Base-by-base conservation (phyloP, 108 stramenopile genomes). In the Fragilariopsis cylindrus region DNA sequence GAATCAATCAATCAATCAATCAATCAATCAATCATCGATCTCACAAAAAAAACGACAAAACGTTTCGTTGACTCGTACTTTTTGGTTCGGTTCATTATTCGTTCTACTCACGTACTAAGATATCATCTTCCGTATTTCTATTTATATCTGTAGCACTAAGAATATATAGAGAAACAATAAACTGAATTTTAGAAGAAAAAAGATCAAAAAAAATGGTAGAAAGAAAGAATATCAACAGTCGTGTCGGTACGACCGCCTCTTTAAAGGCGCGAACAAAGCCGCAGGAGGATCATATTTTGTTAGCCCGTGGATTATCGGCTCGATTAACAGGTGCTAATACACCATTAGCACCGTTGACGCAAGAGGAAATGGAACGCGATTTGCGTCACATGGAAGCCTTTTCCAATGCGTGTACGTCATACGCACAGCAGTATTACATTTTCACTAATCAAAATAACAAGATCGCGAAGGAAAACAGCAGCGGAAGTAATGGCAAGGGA, bases 331-430 rank as follows among this genome's bases (percentile, higher is more conserved):
- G 90, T 49, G 77, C 87, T 64, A 80, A 81, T 43, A 77, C 81
- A 5, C 60, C 72, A 45, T 63, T 95, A 19, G 65, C 65, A 3
- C 39, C 41, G 13, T 62, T 85, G 30, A 71, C 79, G 3, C 43
- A 81, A 15, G 82, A 88, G 9, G 88, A 89, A 60, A 89, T 92
- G 48, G 91, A 91, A 55, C 80, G 83, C 21, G 94, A 95, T 80
- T 48, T 95, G 39, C 84, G 90, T 39, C 94, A 93, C 73, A 90
- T 92, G 86, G 88, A 92, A 57, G 94, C 92, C 54, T 90, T 87
- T 71, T 77, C 78, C 41, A 80, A 81, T 57, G 94, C 94, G 44
- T 88, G 86, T 56, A 81, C 56, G 15, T 77, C 82, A 4, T 95
- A 95, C 76, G 53, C 79, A 19, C 94, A 93, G 70, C 92, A 93